Percentiles rank a stretch among this genome's conserved stretches.
These are phyloP conservation scores for Vitis riparia DNA, from an alignment of 164 flowering plant genomes.

Conservation along the genomic window DNA sequence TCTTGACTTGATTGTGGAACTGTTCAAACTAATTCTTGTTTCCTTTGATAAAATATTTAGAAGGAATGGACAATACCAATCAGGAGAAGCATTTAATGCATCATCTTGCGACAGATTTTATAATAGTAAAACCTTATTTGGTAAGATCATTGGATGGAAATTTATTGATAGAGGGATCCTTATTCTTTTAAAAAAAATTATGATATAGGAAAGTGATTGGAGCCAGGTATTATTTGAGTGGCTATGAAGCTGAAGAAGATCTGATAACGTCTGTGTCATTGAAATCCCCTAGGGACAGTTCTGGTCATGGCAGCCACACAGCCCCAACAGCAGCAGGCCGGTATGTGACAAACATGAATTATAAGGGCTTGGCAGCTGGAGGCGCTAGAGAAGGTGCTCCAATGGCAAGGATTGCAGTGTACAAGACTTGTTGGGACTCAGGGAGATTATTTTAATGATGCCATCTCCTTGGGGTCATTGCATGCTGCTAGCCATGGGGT, in stretches of 20 bases:
- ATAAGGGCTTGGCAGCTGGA: slow-evolving; percentile 63
- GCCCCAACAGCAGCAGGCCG: slow-evolving; percentile 84
- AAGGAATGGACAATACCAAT: slow-evolving; percentile 42
- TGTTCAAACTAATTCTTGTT: too few relatives aligned
- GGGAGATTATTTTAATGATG: slow-evolving; percentile 73
- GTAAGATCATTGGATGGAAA: background rate
- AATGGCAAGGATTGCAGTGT: slow-evolving; percentile 73
- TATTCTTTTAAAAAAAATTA: background rate
- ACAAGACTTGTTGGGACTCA: slow-evolving; percentile 86
- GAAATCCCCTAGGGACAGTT: slow-evolving; percentile 72
- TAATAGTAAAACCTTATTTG: background rate
- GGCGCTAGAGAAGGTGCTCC: slow-evolving; percentile 91
- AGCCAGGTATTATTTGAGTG: slow-evolving; percentile 68
- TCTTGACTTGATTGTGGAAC: too few relatives aligned
- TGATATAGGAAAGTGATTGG: slow-evolving; percentile 71
- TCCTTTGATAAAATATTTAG: too few relatives aligned
- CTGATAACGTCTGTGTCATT: slow-evolving; percentile 27
- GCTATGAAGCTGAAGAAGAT: slow-evolving; percentile 63
- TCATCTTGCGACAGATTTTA: slow-evolving; percentile 78
- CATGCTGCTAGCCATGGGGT: slow-evolving; percentile 74
- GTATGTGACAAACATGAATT: slow-evolving; percentile 59
- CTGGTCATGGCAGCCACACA: slow-evolving; percentile 89
- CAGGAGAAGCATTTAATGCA: slow-evolving; percentile 70
- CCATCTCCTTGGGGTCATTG: slow-evolving; percentile 78
- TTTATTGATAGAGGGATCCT: slow-evolving; percentile 1